A percentile compares a stretch with the other conserved stretches of the same genome.
phyloP scores from a whole-genome alignment of 257 asterid species.

The Salvia rosmarinus region DNA sequence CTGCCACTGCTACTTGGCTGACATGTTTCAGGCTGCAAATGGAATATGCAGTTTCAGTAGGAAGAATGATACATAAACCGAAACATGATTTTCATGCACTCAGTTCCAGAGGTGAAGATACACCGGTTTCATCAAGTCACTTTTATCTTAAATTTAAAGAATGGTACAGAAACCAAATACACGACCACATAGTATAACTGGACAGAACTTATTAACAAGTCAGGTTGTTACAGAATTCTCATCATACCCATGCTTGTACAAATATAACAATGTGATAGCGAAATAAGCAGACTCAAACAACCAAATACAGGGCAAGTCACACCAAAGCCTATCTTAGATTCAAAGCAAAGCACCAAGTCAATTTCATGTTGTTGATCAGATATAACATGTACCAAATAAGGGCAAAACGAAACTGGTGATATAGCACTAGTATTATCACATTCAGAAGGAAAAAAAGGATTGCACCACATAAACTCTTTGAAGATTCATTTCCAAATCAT shows the following conservation, averaged over 20 bases:
- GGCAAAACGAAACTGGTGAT: not conserved
- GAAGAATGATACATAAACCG: slow-evolving; percentile 10
- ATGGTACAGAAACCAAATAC: not conserved
- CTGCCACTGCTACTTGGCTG: slow-evolving; percentile 63
- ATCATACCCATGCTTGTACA: not conserved
- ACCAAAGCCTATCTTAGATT: not conserved
- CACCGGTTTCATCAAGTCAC: no score
- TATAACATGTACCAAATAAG: not conserved
- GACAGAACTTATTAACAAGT: not conserved
- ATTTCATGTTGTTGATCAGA: not conserved
- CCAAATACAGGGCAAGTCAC: not conserved
- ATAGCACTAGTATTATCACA: not conserved
- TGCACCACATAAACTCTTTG: not conserved
- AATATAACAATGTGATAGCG: not conserved
- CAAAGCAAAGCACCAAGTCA: not conserved
- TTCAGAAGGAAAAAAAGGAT: not conserved
- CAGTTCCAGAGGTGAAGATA: no score
- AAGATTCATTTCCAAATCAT: not conserved
- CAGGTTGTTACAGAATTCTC: slow-evolving; percentile 10
- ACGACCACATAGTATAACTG: not conserved
- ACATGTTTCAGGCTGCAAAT: slow-evolving; percentile 50
- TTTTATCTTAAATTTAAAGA: no score
- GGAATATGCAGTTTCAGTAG: not conserved
- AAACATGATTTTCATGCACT: not conserved
- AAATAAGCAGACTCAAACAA: not conserved